These are phyloP conservation scores for Ascochyta viciae-villosae DNA, from an alignment of 2,329 filamentous ascomycete species.

Conservation along the genomic window DNA sequence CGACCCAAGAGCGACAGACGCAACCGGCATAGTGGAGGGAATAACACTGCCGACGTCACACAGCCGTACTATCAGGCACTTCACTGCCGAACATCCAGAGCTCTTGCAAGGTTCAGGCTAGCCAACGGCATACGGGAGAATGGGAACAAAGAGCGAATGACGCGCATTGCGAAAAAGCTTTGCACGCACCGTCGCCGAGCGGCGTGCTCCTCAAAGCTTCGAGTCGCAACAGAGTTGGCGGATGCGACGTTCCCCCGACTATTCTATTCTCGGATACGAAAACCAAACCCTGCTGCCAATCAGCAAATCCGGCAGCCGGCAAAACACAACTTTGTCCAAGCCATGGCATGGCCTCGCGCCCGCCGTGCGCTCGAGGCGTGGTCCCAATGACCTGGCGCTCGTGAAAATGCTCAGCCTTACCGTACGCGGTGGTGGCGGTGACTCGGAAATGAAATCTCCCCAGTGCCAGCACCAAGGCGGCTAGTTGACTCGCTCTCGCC, in stretches of 20 bases:
- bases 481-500: constrained; percentile 16
- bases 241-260: constrained; percentile 18
- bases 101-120: background rate
- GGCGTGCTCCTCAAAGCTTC: constrained; percentile 15
- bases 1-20: background rate
- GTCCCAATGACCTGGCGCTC: constrained; percentile 11
- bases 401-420: constrained; percentile 16
- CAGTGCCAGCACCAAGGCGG: constrained; percentile 13
- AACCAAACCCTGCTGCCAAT: constrained; percentile 16
- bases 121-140: background rate
- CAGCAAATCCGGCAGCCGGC: constrained; percentile 19
- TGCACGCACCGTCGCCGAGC: constrained; percentile 3
- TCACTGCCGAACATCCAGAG: background rate
- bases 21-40: background rate
- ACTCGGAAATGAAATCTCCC: constrained; percentile 17
- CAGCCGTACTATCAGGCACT: background rate
- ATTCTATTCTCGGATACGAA: constrained; percentile 19
- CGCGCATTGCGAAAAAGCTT: constrained; percentile 10
- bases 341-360: background rate
- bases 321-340: background rate
- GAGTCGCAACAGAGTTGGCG: constrained; percentile 4
- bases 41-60: constrained; percentile 1
- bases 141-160: constrained; percentile 1
- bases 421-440: constrained; percentile 11
- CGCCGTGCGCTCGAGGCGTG: constrained; percentile 7